Percentiles rank a stretch among this genome's conserved stretches.
Evolutionary conservation across 2,329 filamentous ascomycete genomes (phyloP).

Genomic region (Colletotrichum sp.): DNA sequence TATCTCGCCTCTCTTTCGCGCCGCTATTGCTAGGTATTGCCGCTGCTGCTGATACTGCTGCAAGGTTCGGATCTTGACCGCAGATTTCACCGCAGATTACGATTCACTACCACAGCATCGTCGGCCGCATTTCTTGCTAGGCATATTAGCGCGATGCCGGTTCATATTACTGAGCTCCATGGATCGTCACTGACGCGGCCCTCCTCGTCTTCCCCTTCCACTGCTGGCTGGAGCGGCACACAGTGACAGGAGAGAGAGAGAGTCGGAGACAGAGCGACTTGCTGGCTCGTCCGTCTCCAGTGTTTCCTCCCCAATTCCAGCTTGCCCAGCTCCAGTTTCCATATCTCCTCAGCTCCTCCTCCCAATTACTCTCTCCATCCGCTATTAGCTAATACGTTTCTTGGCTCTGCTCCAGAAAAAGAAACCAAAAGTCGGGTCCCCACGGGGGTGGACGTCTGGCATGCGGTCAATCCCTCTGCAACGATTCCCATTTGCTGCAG

Average conservation of each 20-base stretch:
- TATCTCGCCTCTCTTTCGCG: background rate
- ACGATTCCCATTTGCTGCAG: background rate
- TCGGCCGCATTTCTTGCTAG: background rate
- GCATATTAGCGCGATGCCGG: background rate
- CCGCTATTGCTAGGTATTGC: background rate
- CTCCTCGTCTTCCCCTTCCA: background rate
- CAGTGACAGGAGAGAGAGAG: background rate
- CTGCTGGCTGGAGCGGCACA: background rate
- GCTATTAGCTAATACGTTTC: background rate
- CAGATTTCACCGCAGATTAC: conserved; percentile 7
- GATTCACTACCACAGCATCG: background rate
- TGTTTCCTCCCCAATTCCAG: background rate
- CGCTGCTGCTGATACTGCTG: background rate
- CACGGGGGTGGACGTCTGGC: background rate
- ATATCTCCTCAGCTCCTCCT: background rate
- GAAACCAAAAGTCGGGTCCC: background rate
- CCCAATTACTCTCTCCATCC: background rate
- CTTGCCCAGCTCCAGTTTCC: background rate
- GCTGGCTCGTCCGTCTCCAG: background rate
- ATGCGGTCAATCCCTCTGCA: background rate
- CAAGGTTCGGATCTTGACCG: conserved; percentile 3
- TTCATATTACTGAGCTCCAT: background rate
- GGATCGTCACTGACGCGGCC: conserved; percentile 5
- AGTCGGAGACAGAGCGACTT: background rate
- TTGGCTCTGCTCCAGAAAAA: background rate